Conservation (phyloP, 75 land plant species). For the Sequoiadendron giganteum region DNA sequence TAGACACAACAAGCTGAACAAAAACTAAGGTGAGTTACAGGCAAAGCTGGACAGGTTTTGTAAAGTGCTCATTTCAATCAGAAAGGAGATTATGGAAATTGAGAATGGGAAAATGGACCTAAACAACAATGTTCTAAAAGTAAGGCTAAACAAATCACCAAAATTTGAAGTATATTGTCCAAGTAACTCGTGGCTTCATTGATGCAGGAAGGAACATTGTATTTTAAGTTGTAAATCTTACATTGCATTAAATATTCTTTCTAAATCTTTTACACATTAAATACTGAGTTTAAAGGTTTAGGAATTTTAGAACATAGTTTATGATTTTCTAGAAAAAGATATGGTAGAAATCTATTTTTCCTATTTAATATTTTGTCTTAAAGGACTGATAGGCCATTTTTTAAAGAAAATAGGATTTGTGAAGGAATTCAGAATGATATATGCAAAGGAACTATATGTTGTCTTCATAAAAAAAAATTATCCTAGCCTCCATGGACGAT, state of each 20-base stretch:
- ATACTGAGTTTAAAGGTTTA: background rate
- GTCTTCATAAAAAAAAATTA: too few relatives aligned
- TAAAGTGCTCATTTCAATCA: slow-evolving; percentile 86
- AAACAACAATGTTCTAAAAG: slow-evolving; percentile 93
- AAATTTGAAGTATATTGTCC: background rate
- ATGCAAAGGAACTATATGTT: too few relatives aligned
- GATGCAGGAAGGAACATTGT: background rate
- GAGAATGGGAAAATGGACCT: slow-evolving; percentile 78
- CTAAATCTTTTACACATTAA: background rate
- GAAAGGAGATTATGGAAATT: slow-evolving; percentile 85
- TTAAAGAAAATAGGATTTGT: too few relatives aligned
- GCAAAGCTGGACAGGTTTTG: slow-evolving; percentile 96
- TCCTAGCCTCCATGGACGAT: too few relatives aligned
- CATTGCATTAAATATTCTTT: background rate
- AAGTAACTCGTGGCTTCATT: background rate
- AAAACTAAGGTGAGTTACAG: slow-evolving; percentile 57
- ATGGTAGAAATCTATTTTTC: background rate
- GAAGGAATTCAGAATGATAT: too few relatives aligned
- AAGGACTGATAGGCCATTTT: too few relatives aligned
- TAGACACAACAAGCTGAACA: background rate
- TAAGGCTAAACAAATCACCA: slow-evolving; percentile 15
- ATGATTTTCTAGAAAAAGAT: background rate
- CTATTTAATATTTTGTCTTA: too few relatives aligned
- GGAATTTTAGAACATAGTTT: background rate
- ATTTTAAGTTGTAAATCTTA: background rate